These are phyloP conservation scores for Coprinellus micaceus DNA, from an alignment of 768 basidiomycete species.

Conservation along the genomic window DNA sequence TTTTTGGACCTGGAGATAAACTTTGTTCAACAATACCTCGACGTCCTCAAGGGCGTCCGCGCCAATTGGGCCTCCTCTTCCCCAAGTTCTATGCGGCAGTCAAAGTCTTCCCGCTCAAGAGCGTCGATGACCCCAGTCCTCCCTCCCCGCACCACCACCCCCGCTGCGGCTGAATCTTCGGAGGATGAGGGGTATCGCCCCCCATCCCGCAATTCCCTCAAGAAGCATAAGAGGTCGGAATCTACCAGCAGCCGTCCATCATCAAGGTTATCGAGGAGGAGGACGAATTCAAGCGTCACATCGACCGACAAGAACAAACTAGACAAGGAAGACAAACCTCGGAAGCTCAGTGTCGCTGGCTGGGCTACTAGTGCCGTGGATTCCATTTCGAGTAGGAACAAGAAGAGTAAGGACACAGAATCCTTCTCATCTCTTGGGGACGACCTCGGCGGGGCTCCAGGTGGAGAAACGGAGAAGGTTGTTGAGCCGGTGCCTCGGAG, in stretches of 20 bases:
- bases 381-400: slow-evolving; percentile 52
- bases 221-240: slow-evolving; percentile 32
- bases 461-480: slow-evolving; percentile 27
- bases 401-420: slow-evolving; percentile 54
- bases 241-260: slow-evolving; percentile 45
- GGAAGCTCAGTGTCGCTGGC: slow-evolving; percentile 48
- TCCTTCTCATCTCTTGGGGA: slow-evolving; percentile 55
- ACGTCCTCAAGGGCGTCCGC: slow-evolving; percentile 69
- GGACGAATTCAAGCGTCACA: slow-evolving; percentile 54
- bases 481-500: slow-evolving; percentile 11
- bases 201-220: slow-evolving; percentile 24
- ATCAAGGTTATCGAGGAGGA: slow-evolving; percentile 56
- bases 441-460: slow-evolving; percentile 29
- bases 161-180: slow-evolving; percentile 24
- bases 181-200: slow-evolving; percentile 30
- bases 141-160: background rate
- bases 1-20: slow-evolving; percentile 74
- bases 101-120: slow-evolving; percentile 16
- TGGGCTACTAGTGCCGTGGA: slow-evolving; percentile 70
- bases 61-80: slow-evolving; percentile 49
- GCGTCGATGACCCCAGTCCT: background rate
- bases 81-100: too few species aligned
- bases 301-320: slow-evolving; percentile 25
- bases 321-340: slow-evolving; percentile 35
- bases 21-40: slow-evolving; percentile 69